Percentiles rank a stretch among this genome's conserved stretches.
Evolutionary conservation across 441 rosid species (phyloP).

Genomic region (Corymbia citriodora): DNA sequence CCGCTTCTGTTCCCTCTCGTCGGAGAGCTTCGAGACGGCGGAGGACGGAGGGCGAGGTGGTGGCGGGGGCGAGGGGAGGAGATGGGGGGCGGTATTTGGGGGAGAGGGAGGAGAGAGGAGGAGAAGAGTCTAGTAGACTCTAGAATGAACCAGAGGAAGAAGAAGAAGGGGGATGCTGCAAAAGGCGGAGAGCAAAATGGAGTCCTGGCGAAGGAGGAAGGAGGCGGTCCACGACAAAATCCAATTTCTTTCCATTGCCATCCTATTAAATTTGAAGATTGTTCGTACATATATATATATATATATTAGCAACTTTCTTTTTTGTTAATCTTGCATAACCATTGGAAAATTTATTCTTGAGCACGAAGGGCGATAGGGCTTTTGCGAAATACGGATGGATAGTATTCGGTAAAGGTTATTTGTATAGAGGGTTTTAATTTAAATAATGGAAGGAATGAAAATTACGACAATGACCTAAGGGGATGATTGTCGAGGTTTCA

Average conservation of each 20-base stretch:
- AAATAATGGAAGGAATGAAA: background rate
- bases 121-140: background rate
- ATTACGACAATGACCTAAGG: rapidly evolving
- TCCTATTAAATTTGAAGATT: background rate
- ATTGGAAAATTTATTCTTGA: background rate
- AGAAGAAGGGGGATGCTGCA: background rate
- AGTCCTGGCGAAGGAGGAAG: background rate
- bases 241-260: background rate
- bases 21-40: background rate
- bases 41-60: background rate
- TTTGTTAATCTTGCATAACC: background rate
- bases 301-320: too few relatives aligned
- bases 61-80: background rate
- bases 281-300: too few relatives aligned
- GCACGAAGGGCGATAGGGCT: background rate
- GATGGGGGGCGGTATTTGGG: background rate
- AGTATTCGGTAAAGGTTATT: background rate
- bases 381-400: too few relatives aligned
- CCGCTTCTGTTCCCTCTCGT: background rate
- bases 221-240: background rate
- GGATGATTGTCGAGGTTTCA: too few relatives aligned
- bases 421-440: background rate
- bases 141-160: background rate
- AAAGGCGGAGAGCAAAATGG: background rate
- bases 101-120: background rate